phyloP scores from a whole-genome alignment of 176 grass and related monocot species.

The Bothriochloa decipiens region DNA sequence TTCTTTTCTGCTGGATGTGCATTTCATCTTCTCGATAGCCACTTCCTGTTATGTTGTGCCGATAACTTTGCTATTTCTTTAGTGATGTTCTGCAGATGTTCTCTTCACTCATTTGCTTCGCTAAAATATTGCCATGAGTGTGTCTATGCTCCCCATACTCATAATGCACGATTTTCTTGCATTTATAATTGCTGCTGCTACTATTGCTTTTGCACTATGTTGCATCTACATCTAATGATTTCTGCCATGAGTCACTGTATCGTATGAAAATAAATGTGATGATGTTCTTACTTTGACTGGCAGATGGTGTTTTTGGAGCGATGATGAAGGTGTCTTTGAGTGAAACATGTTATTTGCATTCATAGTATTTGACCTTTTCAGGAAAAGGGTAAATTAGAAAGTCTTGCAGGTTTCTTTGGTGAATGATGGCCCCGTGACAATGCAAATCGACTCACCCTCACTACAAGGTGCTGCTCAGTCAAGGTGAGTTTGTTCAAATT shows the following conservation, averaged over 20 bases:
- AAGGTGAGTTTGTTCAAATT: slow-evolving; percentile 51
- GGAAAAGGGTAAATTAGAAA: slow-evolving; percentile 8
- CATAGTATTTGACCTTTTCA: not conserved
- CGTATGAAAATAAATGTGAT: slow-evolving; percentile 19
- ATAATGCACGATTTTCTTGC: not conserved
- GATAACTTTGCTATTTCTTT: not conserved
- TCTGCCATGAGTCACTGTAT: not conserved
- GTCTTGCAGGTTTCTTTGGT: slow-evolving; percentile 84
- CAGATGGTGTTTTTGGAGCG: slow-evolving; percentile 96
- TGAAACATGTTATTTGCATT: slow-evolving; percentile 34
- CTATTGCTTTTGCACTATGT: not conserved
- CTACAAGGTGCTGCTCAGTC: slow-evolving; percentile 54
- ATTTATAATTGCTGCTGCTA: not conserved
- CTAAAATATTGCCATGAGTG: slow-evolving; percentile 5
- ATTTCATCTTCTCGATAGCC: not conserved
- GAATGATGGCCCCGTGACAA: slow-evolving; percentile 96
- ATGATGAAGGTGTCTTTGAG: slow-evolving; percentile 88
- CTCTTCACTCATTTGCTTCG: not conserved
- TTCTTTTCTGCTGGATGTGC: not conserved
- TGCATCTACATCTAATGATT: slow-evolving; percentile 13
- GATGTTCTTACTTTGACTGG: slow-evolving; percentile 31
- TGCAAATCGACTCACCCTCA: slow-evolving; percentile 84
- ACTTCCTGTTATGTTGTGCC: not conserved
- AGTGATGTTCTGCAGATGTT: slow-evolving; percentile 1
- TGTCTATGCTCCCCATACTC: not conserved